These are phyloP conservation scores for Lyophyllum shimeji DNA, from an alignment of 768 basidiomycete species.

Conservation along the genomic window DNA sequence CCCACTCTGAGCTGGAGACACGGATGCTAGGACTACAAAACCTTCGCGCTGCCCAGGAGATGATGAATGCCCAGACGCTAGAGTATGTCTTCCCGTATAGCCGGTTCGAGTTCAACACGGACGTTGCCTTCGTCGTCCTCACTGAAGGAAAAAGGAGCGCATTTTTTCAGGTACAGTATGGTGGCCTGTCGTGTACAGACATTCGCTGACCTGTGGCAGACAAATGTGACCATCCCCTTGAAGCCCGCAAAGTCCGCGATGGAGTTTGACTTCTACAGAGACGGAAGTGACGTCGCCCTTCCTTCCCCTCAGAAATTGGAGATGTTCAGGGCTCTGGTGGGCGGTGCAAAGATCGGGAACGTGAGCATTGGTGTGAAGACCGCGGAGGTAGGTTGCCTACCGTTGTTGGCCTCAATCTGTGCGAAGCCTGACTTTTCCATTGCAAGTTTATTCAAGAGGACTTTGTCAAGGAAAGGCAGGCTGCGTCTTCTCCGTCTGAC, in stretches of 20 bases:
- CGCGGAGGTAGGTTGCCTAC: constrained; percentile 50
- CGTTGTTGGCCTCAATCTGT: background rate
- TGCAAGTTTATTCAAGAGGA: constrained; percentile 73
- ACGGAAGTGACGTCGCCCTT: constrained; percentile 36
- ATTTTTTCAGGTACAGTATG: constrained; percentile 59
- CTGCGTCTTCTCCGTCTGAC: constrained; percentile 33
- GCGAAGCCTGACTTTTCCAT: background rate
- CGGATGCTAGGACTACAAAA: constrained; percentile 55
- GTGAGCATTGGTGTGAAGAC: constrained; percentile 52
- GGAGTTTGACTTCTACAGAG: constrained; percentile 48
- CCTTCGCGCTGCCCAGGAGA: constrained; percentile 60
- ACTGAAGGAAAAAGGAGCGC: constrained; percentile 67
- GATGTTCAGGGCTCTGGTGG: constrained; percentile 57
- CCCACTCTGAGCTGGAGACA: background rate
- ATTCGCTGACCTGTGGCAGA: constrained; percentile 38
- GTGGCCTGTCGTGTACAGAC: background rate
- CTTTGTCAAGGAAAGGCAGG: constrained; percentile 52
- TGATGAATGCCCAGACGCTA: constrained; percentile 63
- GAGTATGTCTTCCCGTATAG: constrained; percentile 79
- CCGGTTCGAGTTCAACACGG: constrained; percentile 69
- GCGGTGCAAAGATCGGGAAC: constrained; percentile 59
- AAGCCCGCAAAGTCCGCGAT: constrained; percentile 20
- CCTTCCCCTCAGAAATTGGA: constrained; percentile 50
- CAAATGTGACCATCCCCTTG: constrained; percentile 55
- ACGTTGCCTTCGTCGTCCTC: constrained; percentile 63